Base-by-base conservation (phyloP, 345 rosid genomes). In the Eucalyptus polyanthemos region DNA sequence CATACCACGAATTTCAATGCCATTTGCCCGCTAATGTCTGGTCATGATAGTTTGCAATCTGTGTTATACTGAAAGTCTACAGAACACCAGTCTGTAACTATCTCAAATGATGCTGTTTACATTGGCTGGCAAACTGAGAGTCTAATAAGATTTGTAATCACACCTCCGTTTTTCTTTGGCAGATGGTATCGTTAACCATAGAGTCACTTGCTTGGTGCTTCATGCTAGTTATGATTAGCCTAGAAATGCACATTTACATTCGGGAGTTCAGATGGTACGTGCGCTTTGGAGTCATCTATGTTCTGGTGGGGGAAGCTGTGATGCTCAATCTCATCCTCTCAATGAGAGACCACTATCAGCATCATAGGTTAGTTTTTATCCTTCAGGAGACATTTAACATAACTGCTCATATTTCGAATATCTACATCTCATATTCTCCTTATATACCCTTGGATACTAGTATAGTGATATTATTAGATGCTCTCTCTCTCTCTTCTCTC, bases 151-250 rank as follows among this genome's bases (percentile, higher is more conserved):
- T 81, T 51, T 80, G 47, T 81, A n/a, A 44, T 37, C 16, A 44
- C n/a, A 21, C 53, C 49, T 40, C 45, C 17, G 6, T 10, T 69
- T 62, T 50, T 50, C 31, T 47, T 45, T 72, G 85, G 51, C 94
- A 98, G 99, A 92, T 92, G 51, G 90, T 93, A 89, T 94, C 97
- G 90, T 92, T 95, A 93, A 89, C 92, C 53, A 91, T 93, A 89
- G 97, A 96, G 95, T 93, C 96, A 47, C 89, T 94, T 56, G 90
- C 99, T 94, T 97, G 99, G 99, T 93, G 95, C 93, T 95, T 93
- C 87, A 91, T 98, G 96, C 91, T 98, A 89, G 89, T 93, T 87
- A 91, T 96, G 97, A 91, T 95, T 80, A 93, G 89, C 31, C 50
- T 98, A 9, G 99, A 98, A 92, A 95, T 94, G 88, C 95, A 91